Evolutionary conservation across 371 early-diverging fungal genomes (phyloP).

Genomic region (Rhizopus stolonifer): DNA sequence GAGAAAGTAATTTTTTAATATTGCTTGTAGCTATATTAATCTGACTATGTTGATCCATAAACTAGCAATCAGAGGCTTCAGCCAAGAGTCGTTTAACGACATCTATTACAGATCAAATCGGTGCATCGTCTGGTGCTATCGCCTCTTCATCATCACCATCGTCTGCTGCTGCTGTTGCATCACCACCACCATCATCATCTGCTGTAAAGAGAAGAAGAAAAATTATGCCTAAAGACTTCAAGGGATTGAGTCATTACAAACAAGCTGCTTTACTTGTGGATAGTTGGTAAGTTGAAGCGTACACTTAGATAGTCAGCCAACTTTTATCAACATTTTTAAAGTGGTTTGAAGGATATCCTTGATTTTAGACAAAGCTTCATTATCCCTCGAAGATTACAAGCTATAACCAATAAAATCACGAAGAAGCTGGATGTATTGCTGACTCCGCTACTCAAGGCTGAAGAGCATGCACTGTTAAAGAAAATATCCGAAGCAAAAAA

Average conservation of each 20-base stretch:
- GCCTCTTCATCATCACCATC: conserved; percentile 12
- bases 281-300: conserved; percentile 17
- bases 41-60: conserved; percentile 13
- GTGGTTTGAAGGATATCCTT: conserved; percentile 8
- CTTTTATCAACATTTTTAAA: conserved; percentile 11
- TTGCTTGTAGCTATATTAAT: conserved; percentile 10
- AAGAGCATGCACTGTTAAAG: conserved; percentile 13
- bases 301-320: conserved; percentile 11
- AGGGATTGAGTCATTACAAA: conserved; percentile 11
- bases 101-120: conserved; percentile 8
- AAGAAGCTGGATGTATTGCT: conserved; percentile 7
- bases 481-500: conserved; percentile 10
- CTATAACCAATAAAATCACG: conserved; percentile 11
- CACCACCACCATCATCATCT: no score
- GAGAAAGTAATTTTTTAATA: conserved; percentile 9
- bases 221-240: conserved; percentile 9
- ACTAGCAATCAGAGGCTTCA: conserved; percentile 10
- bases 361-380: conserved; percentile 12
- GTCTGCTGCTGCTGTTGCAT: conserved; percentile 1
- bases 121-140: conserved; percentile 7
- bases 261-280: conserved; percentile 9
- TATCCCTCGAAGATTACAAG: conserved; percentile 13
- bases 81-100: conserved; percentile 11
- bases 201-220: conserved; percentile 9
- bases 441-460: conserved; percentile 1